These are phyloP conservation scores for Tulasnella calospora DNA, from an alignment of 768 basidiomycete species.

Conservation along the genomic window DNA sequence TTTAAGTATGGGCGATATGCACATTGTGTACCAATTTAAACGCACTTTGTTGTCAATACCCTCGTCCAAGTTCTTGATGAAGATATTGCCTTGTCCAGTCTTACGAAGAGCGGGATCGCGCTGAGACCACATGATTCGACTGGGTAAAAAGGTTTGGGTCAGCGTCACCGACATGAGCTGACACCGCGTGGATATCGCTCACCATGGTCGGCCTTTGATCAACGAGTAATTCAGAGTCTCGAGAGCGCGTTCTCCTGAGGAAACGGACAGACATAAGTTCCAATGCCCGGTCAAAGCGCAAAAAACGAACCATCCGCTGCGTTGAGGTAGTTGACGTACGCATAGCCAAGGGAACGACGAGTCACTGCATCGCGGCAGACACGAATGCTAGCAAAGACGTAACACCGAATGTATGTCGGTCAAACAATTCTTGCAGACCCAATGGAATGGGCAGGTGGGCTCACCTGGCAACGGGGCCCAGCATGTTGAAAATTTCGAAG, in stretches of 20 bases:
- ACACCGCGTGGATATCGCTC: slow-evolving; percentile 30
- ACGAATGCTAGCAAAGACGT: slow-evolving; percentile 64
- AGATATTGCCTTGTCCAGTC: slow-evolving; percentile 99
- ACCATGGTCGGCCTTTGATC: slow-evolving; percentile 98
- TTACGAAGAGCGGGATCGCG: slow-evolving; percentile 98
- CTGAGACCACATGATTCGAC: slow-evolving; percentile 99
- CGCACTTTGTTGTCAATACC: slow-evolving; percentile 92
- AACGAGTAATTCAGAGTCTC: slow-evolving; percentile 99
- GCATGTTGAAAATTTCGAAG: slow-evolving; percentile 99
- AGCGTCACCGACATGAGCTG: background rate
- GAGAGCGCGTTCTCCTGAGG: slow-evolving; percentile 86
- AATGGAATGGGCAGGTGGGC: slow-evolving; percentile 32
- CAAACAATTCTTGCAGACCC: background rate
- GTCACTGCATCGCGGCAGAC: slow-evolving; percentile 99
- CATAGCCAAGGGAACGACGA: slow-evolving; percentile 98
- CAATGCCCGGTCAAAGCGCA: background rate
- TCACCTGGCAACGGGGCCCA: slow-evolving; percentile 95
- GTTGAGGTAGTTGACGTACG: slow-evolving; percentile 99
- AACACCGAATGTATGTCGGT: background rate
- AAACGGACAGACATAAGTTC: slow-evolving; percentile 11
- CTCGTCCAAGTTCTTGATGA: slow-evolving; percentile 99
- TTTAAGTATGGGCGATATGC: slow-evolving; percentile 31
- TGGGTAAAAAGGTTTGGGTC: slow-evolving; percentile 34
- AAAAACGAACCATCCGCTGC: slow-evolving; percentile 71
- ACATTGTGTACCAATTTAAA: background rate